Conservation (phyloP, 2,329 filamentous ascomycete species). For the Fusarium stilboides region DNA sequence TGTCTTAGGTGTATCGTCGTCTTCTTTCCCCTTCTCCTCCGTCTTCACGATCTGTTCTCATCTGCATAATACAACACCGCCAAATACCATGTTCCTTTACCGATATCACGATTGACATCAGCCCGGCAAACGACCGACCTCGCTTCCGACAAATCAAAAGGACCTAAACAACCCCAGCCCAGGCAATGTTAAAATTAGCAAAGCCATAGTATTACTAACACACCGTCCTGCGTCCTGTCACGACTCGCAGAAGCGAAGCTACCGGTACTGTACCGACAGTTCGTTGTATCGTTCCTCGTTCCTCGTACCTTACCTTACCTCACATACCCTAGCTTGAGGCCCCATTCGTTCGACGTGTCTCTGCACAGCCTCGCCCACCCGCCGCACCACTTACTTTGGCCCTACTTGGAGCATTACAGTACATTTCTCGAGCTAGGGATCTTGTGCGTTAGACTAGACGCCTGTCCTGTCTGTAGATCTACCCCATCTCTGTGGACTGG, state of each 20-base stretch:
- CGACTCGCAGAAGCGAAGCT: background rate
- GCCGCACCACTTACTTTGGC: slow-evolving; percentile 30
- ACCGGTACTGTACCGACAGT: too few relatives aligned
- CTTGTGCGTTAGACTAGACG: slow-evolving; percentile 24
- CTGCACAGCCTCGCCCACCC: slow-evolving; percentile 46
- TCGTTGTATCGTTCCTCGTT: background rate
- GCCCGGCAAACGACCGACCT: slow-evolving; percentile 19
- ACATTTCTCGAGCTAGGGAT: background rate
- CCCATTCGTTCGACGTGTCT: slow-evolving; percentile 46
- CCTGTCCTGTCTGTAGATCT: slow-evolving; percentile 23
- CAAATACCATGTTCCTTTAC: slow-evolving; percentile 12
- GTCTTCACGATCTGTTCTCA: slow-evolving; percentile 7
- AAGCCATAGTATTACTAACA: slow-evolving; percentile 11
- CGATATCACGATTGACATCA: slow-evolving; percentile 32
- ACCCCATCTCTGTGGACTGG: slow-evolving; percentile 26
- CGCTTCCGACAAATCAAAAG: slow-evolving; percentile 14
- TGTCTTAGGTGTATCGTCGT: background rate
- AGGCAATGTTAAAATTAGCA: slow-evolving; percentile 46
- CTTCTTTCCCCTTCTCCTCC: background rate
- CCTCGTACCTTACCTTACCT: slow-evolving; percentile 12
- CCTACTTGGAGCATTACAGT: slow-evolving; percentile 14
- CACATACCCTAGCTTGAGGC: slow-evolving; percentile 22
- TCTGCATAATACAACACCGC: slow-evolving; percentile 4
- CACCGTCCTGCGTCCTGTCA: background rate
- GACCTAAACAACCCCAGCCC: slow-evolving; percentile 15